phyloP scores from a whole-genome alignment of 2,329 filamentous ascomycete genomes.

The Colletotrichum abscissum region DNA sequence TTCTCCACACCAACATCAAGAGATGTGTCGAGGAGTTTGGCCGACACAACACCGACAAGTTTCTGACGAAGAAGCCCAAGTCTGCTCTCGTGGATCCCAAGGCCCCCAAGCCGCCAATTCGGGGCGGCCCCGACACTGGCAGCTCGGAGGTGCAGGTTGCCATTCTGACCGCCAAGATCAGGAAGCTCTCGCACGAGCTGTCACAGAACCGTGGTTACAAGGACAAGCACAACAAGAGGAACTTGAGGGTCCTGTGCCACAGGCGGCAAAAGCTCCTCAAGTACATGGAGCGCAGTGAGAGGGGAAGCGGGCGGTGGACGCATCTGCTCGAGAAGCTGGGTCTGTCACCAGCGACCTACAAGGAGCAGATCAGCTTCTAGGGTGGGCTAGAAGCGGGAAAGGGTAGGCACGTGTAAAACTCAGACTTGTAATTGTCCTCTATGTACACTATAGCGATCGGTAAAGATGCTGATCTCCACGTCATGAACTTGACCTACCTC shows the following conservation, averaged over 20 bases:
- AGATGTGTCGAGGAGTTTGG: conserved; percentile 90
- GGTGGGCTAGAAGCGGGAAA: conserved; percentile 31
- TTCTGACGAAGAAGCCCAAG: conserved; percentile 71
- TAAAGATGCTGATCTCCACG: conserved; percentile 38
- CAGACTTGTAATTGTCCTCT: conserved; percentile 53
- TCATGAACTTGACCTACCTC: conserved; percentile 36
- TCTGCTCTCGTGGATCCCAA: conserved; percentile 55
- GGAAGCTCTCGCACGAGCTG: conserved; percentile 79
- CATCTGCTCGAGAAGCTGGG: conserved; percentile 87
- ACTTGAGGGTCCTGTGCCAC: conserved; percentile 86
- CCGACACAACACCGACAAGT: conserved; percentile 85
- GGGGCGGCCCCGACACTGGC: conserved; percentile 92
- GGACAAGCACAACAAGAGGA: conserved; percentile 95
- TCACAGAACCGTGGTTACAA: conserved; percentile 76
- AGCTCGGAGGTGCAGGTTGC: conserved; percentile 98
- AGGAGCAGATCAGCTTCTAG: conserved; percentile 85
- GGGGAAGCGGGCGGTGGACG: conserved; percentile 90
- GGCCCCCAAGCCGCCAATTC: conserved; percentile 55
- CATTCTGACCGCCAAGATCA: conserved; percentile 94
- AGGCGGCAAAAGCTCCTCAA: conserved; percentile 87
- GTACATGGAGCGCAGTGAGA: conserved; percentile 90
- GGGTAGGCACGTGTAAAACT: conserved; percentile 52
- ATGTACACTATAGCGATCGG: conserved; percentile 59
- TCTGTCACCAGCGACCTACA: conserved; percentile 88
- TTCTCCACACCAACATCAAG: conserved; percentile 83